phyloP scores from a whole-genome alignment of 495 filamentous ascomycete genomes.

The Chaetomium fimeti region DNA sequence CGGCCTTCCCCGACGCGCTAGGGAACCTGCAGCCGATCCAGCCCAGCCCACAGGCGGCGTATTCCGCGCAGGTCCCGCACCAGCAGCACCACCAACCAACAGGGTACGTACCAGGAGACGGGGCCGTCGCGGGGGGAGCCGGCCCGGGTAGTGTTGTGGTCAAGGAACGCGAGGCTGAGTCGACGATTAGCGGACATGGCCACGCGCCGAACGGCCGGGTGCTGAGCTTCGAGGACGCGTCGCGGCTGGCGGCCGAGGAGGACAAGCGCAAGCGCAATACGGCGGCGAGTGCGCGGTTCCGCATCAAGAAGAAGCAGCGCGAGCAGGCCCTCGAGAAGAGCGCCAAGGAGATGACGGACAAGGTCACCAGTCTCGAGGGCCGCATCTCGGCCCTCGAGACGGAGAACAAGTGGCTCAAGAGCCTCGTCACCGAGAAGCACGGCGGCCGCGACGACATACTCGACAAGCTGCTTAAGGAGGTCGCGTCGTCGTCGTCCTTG shows the following conservation, averaged over 20 bases:
- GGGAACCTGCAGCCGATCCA: conserved; percentile 50
- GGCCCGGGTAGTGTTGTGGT: conserved; percentile 27
- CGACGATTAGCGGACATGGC: conserved; percentile 29
- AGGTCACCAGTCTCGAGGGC: conserved; percentile 73
- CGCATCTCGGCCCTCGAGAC: conserved; percentile 84
- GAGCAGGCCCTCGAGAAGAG: conserved; percentile 89
- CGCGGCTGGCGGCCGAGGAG: conserved; percentile 84
- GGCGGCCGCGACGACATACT: conserved; percentile 54
- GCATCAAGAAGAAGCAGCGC: conserved; percentile 98
- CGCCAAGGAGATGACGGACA: conserved; percentile 87
- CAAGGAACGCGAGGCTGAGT: conserved; percentile 55
- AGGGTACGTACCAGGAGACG: conserved; percentile 38
- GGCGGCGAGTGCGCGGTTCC: conserved; percentile 89
- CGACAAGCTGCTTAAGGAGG: conserved; percentile 46
- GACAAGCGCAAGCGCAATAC: conserved; percentile 97
- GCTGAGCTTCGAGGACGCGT: conserved; percentile 62
- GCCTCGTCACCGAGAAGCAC: conserved; percentile 89
- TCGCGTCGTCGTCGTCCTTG: conserved; percentile 17
- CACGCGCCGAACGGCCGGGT: conserved; percentile 27
- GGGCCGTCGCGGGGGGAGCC: background rate
- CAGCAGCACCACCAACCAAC: conserved; percentile 38
- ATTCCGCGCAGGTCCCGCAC: conserved; percentile 31
- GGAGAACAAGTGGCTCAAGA: conserved; percentile 96
- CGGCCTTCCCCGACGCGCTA: conserved; percentile 44
- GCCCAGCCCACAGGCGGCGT: conserved; percentile 41